These are phyloP conservation scores for Volutella citrinella DNA, from an alignment of 2,329 filamentous ascomycete species.

Conservation along the genomic window DNA sequence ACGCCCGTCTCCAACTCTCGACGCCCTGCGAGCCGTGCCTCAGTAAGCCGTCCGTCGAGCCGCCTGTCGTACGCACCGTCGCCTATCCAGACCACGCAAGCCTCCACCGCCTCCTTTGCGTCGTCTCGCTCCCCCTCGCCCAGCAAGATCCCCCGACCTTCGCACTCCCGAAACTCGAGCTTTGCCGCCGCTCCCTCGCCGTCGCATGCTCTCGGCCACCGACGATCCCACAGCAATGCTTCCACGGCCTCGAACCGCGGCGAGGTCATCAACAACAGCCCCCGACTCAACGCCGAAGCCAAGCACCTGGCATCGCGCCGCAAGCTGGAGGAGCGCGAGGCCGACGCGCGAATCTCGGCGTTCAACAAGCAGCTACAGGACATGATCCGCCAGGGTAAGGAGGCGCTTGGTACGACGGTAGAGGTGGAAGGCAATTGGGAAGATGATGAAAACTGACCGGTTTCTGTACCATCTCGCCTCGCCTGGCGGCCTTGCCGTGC, in stretches of 20 bases:
- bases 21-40: slow-evolving; percentile 8
- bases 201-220: slow-evolving; percentile 25
- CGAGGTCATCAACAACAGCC: slow-evolving; percentile 34
- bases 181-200: slow-evolving; percentile 14
- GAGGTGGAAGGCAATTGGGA: slow-evolving; percentile 53
- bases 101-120: slow-evolving; percentile 32
- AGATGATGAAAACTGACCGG: slow-evolving; percentile 37
- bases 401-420: slow-evolving; percentile 75
- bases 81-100: slow-evolving; percentile 15
- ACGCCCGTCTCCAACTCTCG: slow-evolving; percentile 23
- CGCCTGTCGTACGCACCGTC: slow-evolving; percentile 39
- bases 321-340: slow-evolving; percentile 69
- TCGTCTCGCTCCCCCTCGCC: slow-evolving; percentile 34
- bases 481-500: slow-evolving; percentile 2
- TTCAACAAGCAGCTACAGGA: slow-evolving; percentile 77
- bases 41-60: slow-evolving; percentile 32
- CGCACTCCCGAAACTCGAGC: slow-evolving; percentile 13
- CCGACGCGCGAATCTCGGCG: slow-evolving; percentile 74
- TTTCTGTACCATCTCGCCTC: background rate
- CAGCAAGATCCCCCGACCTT: slow-evolving; percentile 40
- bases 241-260: slow-evolving; percentile 38
- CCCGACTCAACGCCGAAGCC: slow-evolving; percentile 62
- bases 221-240: slow-evolving; percentile 43
- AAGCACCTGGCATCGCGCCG: slow-evolving; percentile 70
- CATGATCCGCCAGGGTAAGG: slow-evolving; percentile 86